Conservation (phyloP, 768 basidiomycete genomes). For the Cystobasidium onofrii region DNA sequence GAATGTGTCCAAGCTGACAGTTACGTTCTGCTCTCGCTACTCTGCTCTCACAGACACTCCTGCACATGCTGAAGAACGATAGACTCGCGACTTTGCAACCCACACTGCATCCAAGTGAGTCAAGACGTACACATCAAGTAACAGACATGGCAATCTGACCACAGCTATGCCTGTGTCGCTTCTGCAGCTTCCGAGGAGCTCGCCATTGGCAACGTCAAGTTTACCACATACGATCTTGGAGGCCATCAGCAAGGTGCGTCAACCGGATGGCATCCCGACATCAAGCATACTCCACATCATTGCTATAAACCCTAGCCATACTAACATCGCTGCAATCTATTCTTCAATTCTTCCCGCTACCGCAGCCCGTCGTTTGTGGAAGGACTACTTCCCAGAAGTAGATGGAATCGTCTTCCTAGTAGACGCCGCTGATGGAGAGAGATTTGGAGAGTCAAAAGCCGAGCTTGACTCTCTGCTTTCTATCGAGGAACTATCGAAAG, state of each 20-base stretch:
- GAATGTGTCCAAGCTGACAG: neutral
- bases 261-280: too few relatives aligned
- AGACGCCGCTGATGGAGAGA: constrained; percentile 92
- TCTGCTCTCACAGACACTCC: constrained; percentile 58
- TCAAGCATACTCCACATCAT: too few relatives aligned
- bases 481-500: constrained; percentile 88
- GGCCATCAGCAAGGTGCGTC: constrained; percentile 85
- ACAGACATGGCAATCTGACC: neutral
- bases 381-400: constrained; percentile 99
- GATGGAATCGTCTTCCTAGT: constrained; percentile 98
- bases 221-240: constrained; percentile 96
- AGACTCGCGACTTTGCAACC: constrained; percentile 93
- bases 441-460: constrained; percentile 89
- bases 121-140: neutral
- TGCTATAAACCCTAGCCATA: too few relatives aligned
- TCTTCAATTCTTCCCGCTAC: neutral
- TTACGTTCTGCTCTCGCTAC: neutral
- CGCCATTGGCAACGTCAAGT: constrained; percentile 97
- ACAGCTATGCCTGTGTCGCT: neutral
- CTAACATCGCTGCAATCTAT: neutral
- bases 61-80: constrained; percentile 99
- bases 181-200: constrained; percentile 90
- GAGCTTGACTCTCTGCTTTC: constrained; percentile 92
- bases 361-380: constrained; percentile 93
- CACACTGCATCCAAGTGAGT: constrained; percentile 89